Conservation (phyloP, 179 eudicot genomes). For the Beta corolliflora region DNA sequence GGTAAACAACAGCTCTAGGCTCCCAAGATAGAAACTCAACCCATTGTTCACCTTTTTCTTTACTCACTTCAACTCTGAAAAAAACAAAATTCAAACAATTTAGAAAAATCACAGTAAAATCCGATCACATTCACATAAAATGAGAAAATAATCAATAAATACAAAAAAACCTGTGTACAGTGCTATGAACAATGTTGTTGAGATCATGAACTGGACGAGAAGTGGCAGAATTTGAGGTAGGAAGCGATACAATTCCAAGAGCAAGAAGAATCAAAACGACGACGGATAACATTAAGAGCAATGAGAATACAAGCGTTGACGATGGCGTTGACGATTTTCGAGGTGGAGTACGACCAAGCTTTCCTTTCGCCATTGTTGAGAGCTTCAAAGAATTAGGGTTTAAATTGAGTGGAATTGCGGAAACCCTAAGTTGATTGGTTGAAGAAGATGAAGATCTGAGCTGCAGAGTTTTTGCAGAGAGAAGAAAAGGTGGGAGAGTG, state of each 20-base stretch:
- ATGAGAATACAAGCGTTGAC: constrained; percentile 8
- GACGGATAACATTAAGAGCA: neutral
- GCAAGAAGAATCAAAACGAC: constrained; percentile 14
- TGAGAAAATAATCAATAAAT: neutral
- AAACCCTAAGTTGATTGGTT: constrained; percentile 7
- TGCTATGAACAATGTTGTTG: constrained; percentile 7
- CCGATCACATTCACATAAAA: neutral
- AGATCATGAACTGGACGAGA: constrained; percentile 17
- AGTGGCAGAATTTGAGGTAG: neutral
- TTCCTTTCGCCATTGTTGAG: constrained; percentile 16
- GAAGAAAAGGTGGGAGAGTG: neutral
- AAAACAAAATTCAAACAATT: neutral
- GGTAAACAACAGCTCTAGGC: constrained; percentile 86
- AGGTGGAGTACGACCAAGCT: neutral
- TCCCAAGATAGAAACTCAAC: constrained; percentile 93
- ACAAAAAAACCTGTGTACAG: constrained; percentile 16
- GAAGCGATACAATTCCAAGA: constrained; percentile 19
- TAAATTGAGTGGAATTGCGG: neutral
- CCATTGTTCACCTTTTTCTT: constrained; percentile 67
- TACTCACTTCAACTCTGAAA: constrained; percentile 40
- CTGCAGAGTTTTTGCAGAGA: neutral
- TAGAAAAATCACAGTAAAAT: neutral
- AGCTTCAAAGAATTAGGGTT: neutral
- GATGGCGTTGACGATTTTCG: constrained; percentile 19
- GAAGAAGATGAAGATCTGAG: constrained; percentile 18